Base-by-base conservation (phyloP, 306 rosid species). In the Spatholobus suberectus region DNA sequence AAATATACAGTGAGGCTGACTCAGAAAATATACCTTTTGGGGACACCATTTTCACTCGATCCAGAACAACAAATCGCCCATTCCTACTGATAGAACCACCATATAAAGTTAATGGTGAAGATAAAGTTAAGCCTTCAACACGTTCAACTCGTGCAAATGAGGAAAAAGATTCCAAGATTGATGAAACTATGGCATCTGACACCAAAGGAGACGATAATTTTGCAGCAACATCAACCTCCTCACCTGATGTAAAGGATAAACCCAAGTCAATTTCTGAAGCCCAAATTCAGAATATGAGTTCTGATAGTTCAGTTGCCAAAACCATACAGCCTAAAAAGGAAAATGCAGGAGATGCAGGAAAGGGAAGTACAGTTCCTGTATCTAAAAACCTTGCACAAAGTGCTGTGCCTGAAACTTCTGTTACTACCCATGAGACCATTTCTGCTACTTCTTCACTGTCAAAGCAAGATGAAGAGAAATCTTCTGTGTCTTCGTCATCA, bases 11-110 rank as follows among this genome's bases (percentile, higher is more conserved):
- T 1, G 98, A 91, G 73, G 86, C 90, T 69, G 93, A 88, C 82
- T 74, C 96, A 78, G 98, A 94, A 81, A 91, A 89, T 66, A 86
- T 90, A 72, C 95, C 98, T 27, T 93, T 94, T 75, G 89, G 91
- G 11, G 97, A 96, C 77, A 86, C 88, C 83, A 86, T 90, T 61
- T 92, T 90, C 73, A 74, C 88, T 66, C 91, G 80, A 63, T 83
- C 98, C 18, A 73, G 90, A 74, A 89, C 87, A 46, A 44, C 78
- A 66, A 90, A 86, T 82, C 95, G 90, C 52, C 95, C 93, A 4
- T 83, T 86, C 83, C 81, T 94, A 41, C 92, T 96, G 49, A 92
- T 94, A 23, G 98, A 96, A 81, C 93, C 98, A 59, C 85, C 91
- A 7, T 91, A 91, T 54, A 91, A 90, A 88, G 87, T 94, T 75